Evolutionary conservation across 179 eudicot genomes (phyloP), one percentile per base, ranked within the genome.

Genomic region (Spergularia azorica): DNA sequence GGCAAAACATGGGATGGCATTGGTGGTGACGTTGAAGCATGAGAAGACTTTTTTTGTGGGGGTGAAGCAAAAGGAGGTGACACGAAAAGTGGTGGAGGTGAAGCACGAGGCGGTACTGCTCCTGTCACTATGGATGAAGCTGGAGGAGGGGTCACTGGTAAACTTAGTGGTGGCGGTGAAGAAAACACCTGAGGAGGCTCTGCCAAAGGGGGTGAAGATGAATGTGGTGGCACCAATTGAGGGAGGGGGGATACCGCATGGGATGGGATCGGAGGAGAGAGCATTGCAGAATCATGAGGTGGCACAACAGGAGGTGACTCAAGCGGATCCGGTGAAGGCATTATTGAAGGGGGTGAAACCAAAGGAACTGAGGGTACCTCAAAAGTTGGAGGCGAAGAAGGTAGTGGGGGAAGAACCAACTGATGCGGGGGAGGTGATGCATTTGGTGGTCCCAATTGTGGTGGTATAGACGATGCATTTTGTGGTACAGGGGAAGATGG

Each of bases 1-100:
- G 55, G 59, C 63, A 55, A 52, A 74, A 61, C 41, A 69, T 62
- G 81, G 21, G 89, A 80, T 36, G 87, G 83, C 74, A n/a, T 18
- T 68, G 72, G 76, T 57, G 79, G 75, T 16, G 76, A 64, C 63
- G 50, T 64, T 46, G 71, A 70, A 72, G 70, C 18, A 55, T 43
- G 62, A 3, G 67, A 70, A 60, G 43, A 67, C 61, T 75, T 39
- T 55, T n/a, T 26, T 55, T 14, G 58, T 8, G 83, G 72, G 4
- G 79, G 64, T 9, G 75, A 70, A 63, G 76, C 55, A 70, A 63
- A 3, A 14, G 74, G 71, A 80, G 63, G 75, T 13, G 59, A 64
- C 17, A 71, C 62, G 46, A 62, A 21, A 80, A 39, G 71, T 20
- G 76, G 71, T 51, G 76, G 79, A 39, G 75, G 58, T n/a, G 82